These are phyloP conservation scores for Paecilomyces niveus DNA, from an alignment of 2,329 filamentous ascomycete genomes.

Conservation along the genomic window DNA sequence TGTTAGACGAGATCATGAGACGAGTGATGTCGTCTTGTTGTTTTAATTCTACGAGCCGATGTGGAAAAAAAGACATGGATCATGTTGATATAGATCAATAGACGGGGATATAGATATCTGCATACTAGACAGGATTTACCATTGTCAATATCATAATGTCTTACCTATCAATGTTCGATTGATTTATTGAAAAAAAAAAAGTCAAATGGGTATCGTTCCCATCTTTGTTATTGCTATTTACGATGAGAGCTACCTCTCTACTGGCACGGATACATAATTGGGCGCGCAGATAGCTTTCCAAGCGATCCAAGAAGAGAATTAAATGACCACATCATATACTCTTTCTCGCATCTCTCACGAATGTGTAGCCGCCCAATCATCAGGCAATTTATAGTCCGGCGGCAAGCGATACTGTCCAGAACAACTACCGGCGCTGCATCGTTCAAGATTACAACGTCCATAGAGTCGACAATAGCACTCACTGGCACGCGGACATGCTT, in stretches of 20 bases:
- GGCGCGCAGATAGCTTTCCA: no score
- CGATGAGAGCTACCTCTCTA: no score
- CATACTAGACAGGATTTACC: neutral
- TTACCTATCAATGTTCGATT: no score
- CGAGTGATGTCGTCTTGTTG: neutral
- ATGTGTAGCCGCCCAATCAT: conserved; percentile 26
- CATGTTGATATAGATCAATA: neutral
- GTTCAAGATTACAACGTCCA: conserved; percentile 31
- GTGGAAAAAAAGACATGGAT: neutral
- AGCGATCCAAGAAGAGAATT: no score
- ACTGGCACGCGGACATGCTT: conserved; percentile 29
- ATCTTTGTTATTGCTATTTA: no score
- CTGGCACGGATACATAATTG: no score
- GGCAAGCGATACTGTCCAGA: conserved; percentile 34
- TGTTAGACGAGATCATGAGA: neutral
- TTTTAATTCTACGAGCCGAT: neutral
- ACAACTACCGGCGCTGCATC: conserved; percentile 28
- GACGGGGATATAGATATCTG: neutral
- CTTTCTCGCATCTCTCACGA: conserved; percentile 5
- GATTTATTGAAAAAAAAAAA: no score
- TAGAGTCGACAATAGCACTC: conserved; percentile 42
- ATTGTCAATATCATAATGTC: neutral
- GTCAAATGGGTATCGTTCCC: no score
- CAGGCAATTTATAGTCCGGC: conserved; percentile 28
- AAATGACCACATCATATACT: neutral